Evolutionary conservation across 306 rosid genomes (phyloP), one percentile per base, ranked within the genome.

Genomic region (Spatholobus suberectus): DNA sequence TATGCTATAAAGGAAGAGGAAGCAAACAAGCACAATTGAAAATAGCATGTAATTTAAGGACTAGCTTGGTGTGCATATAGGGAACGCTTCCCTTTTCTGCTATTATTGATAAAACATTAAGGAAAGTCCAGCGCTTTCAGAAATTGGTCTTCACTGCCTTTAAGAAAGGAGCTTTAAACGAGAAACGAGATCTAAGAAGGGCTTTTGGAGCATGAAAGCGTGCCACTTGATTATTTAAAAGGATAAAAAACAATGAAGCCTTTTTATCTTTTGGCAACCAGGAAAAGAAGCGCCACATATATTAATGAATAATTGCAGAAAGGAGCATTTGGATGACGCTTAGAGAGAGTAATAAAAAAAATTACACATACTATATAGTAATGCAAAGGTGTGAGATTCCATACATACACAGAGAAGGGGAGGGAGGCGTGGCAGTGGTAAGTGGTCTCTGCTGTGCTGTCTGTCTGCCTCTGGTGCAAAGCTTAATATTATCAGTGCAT

Each of bases 161-260:
- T 87, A 57, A 87, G 82, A 86, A 86, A 87, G 87, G 85, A 75
- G 54, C 81, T 86, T 86, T 83, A 71, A 86, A 79, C 83, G 69
- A 79, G 76, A 74, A 79, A 79, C 20, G 73, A 68, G 81, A 68
- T 74, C 80, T 65, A 41, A 77, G 49, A 23, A 43, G 66, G 26
- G 82, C 77, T 76, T 82, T 73, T 55, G 27, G 78, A 40, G 40
- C 18, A 27, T 10, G 71, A 78, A 69, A 82, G 86, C 76, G 77
- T 83, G 87, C 63, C 83, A 70, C 83, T 40, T 70, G 85, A 69
- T 69, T 85, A 75, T 79, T 85, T 58, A 85, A 75, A 75, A 29
- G 40, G 76, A 51, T 70, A 71, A 76, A 76, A 83, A 80, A 76
- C 51, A 83, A 80, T 34, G 40, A 75, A 17, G 52, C 85, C 89